Evolutionary conservation across 2,329 filamentous ascomycete genomes (phyloP).

Genomic region (Phialophora macrospora): DNA sequence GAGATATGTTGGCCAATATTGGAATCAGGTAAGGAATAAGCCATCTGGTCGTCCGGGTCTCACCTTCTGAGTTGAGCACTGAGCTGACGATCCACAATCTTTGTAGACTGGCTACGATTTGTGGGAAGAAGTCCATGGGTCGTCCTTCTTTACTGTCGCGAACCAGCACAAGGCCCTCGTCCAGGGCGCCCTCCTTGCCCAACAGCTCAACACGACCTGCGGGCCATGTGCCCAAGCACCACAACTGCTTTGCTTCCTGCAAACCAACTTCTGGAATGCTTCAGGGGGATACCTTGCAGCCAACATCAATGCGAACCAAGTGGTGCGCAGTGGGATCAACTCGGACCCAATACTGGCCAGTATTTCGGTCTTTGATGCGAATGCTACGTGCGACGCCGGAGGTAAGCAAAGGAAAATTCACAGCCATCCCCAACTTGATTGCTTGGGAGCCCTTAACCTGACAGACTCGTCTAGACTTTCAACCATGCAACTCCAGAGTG

Average conservation of each 20-base stretch:
- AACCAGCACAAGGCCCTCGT: conserved; percentile 67
- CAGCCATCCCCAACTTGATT: background rate
- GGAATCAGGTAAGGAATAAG: conserved; percentile 60
- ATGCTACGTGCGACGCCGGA: conserved; percentile 64
- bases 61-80: background rate
- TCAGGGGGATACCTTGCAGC: conserved; percentile 67
- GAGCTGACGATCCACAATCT: conserved; percentile 3
- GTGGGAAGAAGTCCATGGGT: conserved; percentile 66
- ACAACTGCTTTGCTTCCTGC: conserved; percentile 72
- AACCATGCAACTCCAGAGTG: conserved; percentile 71
- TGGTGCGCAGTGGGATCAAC: conserved; percentile 69
- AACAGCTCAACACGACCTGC: conserved; percentile 65
- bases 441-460: background rate
- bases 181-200: conserved; percentile 67
- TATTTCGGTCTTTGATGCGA: conserved; percentile 72
- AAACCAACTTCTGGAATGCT: conserved; percentile 67
- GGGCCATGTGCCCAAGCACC: conserved; percentile 68
- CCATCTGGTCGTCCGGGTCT: conserved; percentile 47
- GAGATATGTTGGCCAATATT: conserved; percentile 73
- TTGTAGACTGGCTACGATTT: conserved; percentile 22
- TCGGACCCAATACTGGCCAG: conserved; percentile 70
- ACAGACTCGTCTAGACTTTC: conserved; percentile 50
- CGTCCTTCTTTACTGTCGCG: conserved; percentile 76
- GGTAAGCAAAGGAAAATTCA: conserved; percentile 47
- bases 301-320: conserved; percentile 68